phyloP scores from a whole-genome alignment of 2,329 filamentous ascomycete species.

The Ascochyta clinopodiicola region DNA sequence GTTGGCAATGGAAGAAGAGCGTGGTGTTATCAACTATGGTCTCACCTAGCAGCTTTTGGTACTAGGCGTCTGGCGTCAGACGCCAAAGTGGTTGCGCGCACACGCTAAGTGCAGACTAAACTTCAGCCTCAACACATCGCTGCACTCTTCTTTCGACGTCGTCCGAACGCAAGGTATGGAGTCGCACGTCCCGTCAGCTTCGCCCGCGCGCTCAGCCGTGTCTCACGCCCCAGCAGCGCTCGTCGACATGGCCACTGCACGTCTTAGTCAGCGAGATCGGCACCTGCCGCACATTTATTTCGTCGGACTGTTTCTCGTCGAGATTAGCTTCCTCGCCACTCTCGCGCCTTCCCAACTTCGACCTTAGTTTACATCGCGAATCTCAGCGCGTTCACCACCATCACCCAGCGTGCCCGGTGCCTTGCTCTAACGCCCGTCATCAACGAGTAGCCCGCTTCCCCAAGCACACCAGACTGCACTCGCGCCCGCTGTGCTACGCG shows the following conservation, averaged over 20 bases:
- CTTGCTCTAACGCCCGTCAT: conserved; percentile 38
- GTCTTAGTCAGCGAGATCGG: conserved; percentile 34
- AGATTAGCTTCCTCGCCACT: conserved; percentile 34
- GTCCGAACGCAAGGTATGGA: conserved; percentile 21
- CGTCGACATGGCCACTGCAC: conserved; percentile 7
- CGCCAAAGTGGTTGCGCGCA: conserved; percentile 21
- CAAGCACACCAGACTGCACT: conserved; percentile 30
- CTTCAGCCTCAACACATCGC: conserved; percentile 40
- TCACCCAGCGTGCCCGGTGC: conserved; percentile 28
- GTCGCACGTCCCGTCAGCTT: conserved; percentile 17
- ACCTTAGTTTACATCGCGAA: conserved; percentile 48
- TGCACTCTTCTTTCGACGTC: conserved; percentile 34
- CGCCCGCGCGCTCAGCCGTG: conserved; percentile 15
- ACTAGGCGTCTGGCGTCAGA: conserved; percentile 28
- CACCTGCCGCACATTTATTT: conserved; percentile 21
- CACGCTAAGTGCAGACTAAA: conserved; percentile 37
- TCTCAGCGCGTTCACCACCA: conserved; percentile 40
- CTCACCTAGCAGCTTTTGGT: conserved; percentile 30
- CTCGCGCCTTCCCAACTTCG: conserved; percentile 46
- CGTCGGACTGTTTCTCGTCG: conserved; percentile 20
- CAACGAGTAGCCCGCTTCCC: conserved; percentile 27
- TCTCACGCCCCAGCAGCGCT: conserved; percentile 1
- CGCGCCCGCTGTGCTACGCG: conserved; percentile 32
- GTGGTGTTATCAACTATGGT: conserved; percentile 15
- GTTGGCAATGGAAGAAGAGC: background rate